phyloP scores from a whole-genome alignment of 345 rosid genomes.

The Crucihimalaya himalaica region DNA sequence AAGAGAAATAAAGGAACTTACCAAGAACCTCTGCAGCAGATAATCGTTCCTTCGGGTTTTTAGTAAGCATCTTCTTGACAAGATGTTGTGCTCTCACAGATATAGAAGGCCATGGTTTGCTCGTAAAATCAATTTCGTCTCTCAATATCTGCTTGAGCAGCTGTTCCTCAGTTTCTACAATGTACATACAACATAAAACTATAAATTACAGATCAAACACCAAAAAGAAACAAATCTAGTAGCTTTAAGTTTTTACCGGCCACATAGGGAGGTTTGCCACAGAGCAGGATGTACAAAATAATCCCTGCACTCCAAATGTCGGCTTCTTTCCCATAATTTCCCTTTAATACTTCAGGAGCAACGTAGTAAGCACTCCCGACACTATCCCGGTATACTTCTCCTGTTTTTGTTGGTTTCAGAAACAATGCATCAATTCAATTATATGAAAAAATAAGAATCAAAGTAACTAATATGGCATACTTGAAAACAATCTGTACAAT shows the following conservation, averaged over 20 bases:
- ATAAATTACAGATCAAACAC: not conserved
- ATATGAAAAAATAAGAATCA: not conserved
- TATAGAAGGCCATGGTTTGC: conserved; percentile 73
- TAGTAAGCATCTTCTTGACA: conserved; percentile 68
- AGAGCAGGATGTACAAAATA: conserved; percentile 75
- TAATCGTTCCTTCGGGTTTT: conserved; percentile 61
- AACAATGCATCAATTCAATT: not conserved
- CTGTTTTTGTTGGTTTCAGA: conserved; percentile 45
- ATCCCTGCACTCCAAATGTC: conserved; percentile 97
- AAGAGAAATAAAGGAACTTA: conserved; percentile 30
- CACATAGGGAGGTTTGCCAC: conserved; percentile 82
- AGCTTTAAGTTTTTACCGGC: conserved; percentile 50
- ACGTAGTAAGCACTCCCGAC: conserved; percentile 91
- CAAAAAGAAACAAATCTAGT: not conserved
- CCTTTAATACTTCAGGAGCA: conserved; percentile 83
- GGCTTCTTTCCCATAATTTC: conserved; percentile 86
- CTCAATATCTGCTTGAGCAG: conserved; percentile 61
- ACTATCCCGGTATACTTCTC: conserved; percentile 59
- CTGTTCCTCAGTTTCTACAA: conserved; percentile 54
- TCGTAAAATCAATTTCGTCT: conserved; percentile 61
- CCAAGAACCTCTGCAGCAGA: conserved; percentile 81
- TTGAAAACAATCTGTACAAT: too few species aligned
- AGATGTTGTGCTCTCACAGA: conserved; percentile 70
- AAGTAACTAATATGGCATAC: not conserved
- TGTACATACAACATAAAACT: not conserved